phyloP scores from a whole-genome alignment of 495 filamentous ascomycete species.

The Xylaria flabelliformis region DNA sequence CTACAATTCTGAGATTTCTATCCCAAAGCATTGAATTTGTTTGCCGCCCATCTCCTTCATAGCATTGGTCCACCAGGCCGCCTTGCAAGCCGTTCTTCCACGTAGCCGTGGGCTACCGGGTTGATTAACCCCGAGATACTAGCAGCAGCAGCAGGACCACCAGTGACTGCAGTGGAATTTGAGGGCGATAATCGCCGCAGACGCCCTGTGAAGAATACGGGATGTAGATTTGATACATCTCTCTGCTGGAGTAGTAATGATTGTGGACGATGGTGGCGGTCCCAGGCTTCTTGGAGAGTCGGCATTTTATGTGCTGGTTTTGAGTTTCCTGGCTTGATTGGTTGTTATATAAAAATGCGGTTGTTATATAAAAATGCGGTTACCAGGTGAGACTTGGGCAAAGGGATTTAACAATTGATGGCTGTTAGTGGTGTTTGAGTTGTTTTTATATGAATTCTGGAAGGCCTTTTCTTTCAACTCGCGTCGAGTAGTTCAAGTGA shows the following conservation, averaged over 20 bases:
- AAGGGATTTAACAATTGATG: background rate
- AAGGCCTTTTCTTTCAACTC: background rate
- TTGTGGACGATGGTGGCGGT: background rate
- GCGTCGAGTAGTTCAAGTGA: background rate
- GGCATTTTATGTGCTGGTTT: slow-evolving; percentile 2
- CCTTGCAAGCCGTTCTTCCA: slow-evolving; percentile 39
- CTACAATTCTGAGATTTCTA: background rate
- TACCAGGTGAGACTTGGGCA: background rate
- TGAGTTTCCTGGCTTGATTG: background rate
- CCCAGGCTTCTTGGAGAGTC: slow-evolving; percentile 18
- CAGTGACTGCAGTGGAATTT: slow-evolving; percentile 31
- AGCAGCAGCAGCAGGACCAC: slow-evolving; percentile 16
- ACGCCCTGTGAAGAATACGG: slow-evolving; percentile 65
- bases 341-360: slow-evolving; percentile 1
- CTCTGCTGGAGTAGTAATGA: slow-evolving; percentile 17
- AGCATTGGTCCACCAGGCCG: slow-evolving; percentile 47
- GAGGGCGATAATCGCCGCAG: slow-evolving; percentile 52
- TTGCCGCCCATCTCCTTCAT: slow-evolving; percentile 36
- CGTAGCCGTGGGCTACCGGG: slow-evolving; percentile 62
- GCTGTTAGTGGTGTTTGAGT: background rate
- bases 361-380: background rate
- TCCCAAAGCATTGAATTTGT: background rate
- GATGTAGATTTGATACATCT: slow-evolving; percentile 58
- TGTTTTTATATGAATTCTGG: background rate
- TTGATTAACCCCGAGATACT: slow-evolving; percentile 28